A percentile compares a stretch with the other conserved stretches of the same genome.
Conservation (phyloP, 768 basidiomycete species). For the Lactifluus pinguis region DNA sequence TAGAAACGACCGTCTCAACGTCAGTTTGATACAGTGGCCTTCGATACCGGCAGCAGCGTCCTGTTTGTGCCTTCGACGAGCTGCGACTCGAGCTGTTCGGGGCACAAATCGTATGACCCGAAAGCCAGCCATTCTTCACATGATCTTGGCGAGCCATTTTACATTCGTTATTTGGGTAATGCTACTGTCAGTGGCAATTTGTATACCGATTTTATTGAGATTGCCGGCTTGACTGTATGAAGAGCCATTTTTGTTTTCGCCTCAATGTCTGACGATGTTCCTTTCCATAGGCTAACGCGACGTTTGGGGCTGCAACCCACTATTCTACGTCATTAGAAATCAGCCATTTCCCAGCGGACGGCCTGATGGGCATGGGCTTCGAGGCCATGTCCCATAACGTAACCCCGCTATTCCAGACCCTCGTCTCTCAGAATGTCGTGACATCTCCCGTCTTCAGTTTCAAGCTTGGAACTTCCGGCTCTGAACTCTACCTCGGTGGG, state of each 20-base stretch:
- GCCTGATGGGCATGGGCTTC: slow-evolving; percentile 35
- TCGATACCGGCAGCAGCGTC: slow-evolving; percentile 31
- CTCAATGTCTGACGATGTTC: background rate
- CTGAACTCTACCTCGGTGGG: slow-evolving; percentile 28
- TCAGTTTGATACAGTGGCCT: slow-evolving; percentile 26
- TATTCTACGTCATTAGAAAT: slow-evolving; percentile 28
- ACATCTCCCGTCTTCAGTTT: slow-evolving; percentile 38
- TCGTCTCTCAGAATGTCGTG: slow-evolving; percentile 30
- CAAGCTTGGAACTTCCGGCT: slow-evolving; percentile 34
- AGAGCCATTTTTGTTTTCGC: background rate
- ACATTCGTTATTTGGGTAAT: slow-evolving; percentile 29
- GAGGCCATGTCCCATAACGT: slow-evolving; percentile 23
- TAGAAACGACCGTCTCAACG: background rate
- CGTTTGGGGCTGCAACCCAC: slow-evolving; percentile 34
- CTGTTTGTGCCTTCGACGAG: slow-evolving; percentile 28
- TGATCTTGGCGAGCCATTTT: slow-evolving; percentile 23
- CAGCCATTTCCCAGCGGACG: slow-evolving; percentile 27
- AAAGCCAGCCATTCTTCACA: slow-evolving; percentile 17
- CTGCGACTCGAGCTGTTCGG: slow-evolving; percentile 26
- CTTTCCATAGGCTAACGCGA: slow-evolving; percentile 25
- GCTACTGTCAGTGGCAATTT: slow-evolving; percentile 32
- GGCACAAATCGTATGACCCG: slow-evolving; percentile 2
- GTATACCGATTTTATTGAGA: slow-evolving; percentile 35
- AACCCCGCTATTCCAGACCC: slow-evolving; percentile 30
- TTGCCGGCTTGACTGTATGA: slow-evolving; percentile 27